phyloP scores from a whole-genome alignment of 495 filamentous ascomycete genomes.

The Podospora pseudocomata region DNA sequence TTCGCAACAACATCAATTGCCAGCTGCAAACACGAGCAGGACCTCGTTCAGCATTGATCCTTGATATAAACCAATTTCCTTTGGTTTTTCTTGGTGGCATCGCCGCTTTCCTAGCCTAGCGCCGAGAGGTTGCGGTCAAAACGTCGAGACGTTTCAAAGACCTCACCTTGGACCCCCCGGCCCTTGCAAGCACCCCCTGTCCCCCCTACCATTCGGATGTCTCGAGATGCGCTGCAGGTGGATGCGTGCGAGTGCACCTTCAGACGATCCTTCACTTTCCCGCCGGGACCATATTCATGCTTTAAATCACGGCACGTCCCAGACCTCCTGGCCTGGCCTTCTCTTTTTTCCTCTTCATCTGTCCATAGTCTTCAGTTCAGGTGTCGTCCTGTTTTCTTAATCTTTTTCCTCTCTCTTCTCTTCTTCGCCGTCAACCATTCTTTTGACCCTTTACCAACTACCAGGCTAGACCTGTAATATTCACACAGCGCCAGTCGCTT shows the following conservation, averaged over 20 bases:
- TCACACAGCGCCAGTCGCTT: slow-evolving; percentile 50
- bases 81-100: slow-evolving; percentile 12
- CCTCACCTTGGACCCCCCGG: slow-evolving; percentile 19
- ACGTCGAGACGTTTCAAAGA: slow-evolving; percentile 36
- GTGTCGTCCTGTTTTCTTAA: slow-evolving; percentile 14
- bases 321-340: slow-evolving; percentile 22
- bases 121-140: slow-evolving; percentile 25
- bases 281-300: slow-evolving; percentile 18
- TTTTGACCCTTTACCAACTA: slow-evolving; percentile 35
- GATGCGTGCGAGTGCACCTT: slow-evolving; percentile 17
- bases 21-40: background rate
- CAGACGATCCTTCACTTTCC: slow-evolving; percentile 31
- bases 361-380: slow-evolving; percentile 24
- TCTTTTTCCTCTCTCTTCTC: slow-evolving; percentile 25
- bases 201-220: slow-evolving; percentile 17
- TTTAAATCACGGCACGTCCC: slow-evolving; percentile 32
- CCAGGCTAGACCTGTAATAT: slow-evolving; percentile 46
- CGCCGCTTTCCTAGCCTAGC: slow-evolving; percentile 12
- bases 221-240: slow-evolving; percentile 15
- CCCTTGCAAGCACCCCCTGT: slow-evolving; percentile 22
- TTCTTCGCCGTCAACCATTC: slow-evolving; percentile 22
- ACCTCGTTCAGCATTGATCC: slow-evolving; percentile 8
- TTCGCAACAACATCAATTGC: background rate
- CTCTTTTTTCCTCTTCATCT: slow-evolving; percentile 27
- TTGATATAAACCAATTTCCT: background rate